These are phyloP conservation scores for Trichoderma afroharzianum DNA, from an alignment of 2,329 filamentous ascomycete species.

Conservation along the genomic window DNA sequence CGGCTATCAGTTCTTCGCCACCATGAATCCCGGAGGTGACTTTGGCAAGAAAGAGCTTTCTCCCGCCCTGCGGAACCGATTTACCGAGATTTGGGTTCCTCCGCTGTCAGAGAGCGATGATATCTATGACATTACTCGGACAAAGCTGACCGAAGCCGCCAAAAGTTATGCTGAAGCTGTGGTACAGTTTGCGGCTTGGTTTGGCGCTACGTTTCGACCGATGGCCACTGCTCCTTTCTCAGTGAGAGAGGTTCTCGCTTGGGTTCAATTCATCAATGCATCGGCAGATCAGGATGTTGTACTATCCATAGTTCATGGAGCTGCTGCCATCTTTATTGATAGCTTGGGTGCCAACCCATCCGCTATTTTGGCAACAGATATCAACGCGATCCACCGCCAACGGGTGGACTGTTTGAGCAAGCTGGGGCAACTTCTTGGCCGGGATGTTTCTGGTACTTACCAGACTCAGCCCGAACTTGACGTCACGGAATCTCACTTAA, in stretches of 20 bases:
- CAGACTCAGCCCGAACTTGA: slow-evolving; percentile 56
- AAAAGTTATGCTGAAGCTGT: slow-evolving; percentile 63
- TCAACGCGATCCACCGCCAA: slow-evolving; percentile 66
- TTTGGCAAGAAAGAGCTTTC: slow-evolving; percentile 98
- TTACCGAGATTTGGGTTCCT: slow-evolving; percentile 98
- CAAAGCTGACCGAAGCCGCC: slow-evolving; percentile 61
- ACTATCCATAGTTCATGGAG: slow-evolving; percentile 68
- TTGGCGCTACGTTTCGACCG: slow-evolving; percentile 75
- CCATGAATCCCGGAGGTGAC: slow-evolving; percentile 98
- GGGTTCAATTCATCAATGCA: slow-evolving; percentile 85
- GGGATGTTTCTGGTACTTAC: slow-evolving; percentile 64
- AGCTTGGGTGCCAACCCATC: slow-evolving; percentile 93
- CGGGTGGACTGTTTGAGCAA: slow-evolving; percentile 69
- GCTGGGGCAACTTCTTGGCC: slow-evolving; percentile 62
- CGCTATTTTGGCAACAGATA: slow-evolving; percentile 71
- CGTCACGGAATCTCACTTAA: slow-evolving; percentile 49
- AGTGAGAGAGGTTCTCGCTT: slow-evolving; percentile 85
- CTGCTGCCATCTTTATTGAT: slow-evolving; percentile 93
- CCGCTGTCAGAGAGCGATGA: slow-evolving; percentile 81
- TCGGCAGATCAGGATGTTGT: slow-evolving; percentile 46
- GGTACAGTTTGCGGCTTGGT: slow-evolving; percentile 89
- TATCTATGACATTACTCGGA: slow-evolving; percentile 77
- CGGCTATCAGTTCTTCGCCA: slow-evolving; percentile 93
- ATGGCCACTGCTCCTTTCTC: slow-evolving; percentile 75
- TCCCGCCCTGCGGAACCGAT: slow-evolving; percentile 88